phyloP scores from a whole-genome alignment of 2,329 filamentous ascomycete species.

The Neonectria ditissima region DNA sequence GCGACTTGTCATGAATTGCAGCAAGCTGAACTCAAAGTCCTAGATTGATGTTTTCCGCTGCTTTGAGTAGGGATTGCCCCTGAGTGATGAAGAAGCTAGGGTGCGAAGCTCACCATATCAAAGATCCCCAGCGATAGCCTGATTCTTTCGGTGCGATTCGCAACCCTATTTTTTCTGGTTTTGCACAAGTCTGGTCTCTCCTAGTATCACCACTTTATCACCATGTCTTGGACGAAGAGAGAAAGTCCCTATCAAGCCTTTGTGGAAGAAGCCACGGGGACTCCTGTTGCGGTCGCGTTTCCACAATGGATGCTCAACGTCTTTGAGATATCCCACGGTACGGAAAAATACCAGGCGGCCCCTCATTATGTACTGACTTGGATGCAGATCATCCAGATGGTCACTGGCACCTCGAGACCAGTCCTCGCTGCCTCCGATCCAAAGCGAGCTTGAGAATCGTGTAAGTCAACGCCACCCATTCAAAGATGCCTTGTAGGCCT shows the following conservation, averaged over 20 bases:
- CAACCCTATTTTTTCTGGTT: not conserved
- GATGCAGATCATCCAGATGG: slow-evolving; percentile 39
- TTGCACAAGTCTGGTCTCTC: not conserved
- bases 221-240: slow-evolving; percentile 46
- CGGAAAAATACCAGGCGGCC: not conserved
- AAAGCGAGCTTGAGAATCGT: slow-evolving; percentile 45
- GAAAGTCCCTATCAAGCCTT: slow-evolving; percentile 42
- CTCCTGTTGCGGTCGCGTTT: slow-evolving; percentile 32
- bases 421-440: slow-evolving; percentile 35
- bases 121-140: not conserved
- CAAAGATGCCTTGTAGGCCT: not conserved
- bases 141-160: too few species aligned
- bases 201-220: not conserved
- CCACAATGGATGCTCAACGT: slow-evolving; percentile 45
- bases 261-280: slow-evolving; percentile 39
- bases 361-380: slow-evolving; percentile 19
- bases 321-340: slow-evolving; percentile 43
- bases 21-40: slow-evolving; percentile 4
- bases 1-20: not conserved
- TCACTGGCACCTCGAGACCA: slow-evolving; percentile 42
- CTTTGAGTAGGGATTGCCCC: not conserved
- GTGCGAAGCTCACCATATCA: not conserved
- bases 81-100: not conserved
- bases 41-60: not conserved
- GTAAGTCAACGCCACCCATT: slow-evolving; percentile 36